phyloP scores from a whole-genome alignment of 2,329 filamentous ascomycete genomes.

The Scytalidium sp. region DNA sequence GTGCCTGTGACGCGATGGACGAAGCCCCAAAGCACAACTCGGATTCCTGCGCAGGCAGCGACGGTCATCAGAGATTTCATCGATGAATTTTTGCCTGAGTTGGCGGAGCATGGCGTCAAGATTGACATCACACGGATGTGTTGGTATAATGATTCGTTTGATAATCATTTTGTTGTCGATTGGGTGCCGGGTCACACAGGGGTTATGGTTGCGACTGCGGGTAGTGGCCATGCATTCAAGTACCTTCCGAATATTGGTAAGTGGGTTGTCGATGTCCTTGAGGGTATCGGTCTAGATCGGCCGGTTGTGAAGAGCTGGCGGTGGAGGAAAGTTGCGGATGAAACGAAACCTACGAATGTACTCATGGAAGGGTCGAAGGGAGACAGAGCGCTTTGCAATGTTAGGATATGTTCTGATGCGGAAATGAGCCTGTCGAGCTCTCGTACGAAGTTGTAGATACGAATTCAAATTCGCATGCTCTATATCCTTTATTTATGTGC shows the following conservation, averaged over 20 bases:
- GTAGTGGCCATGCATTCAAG: slow-evolving; percentile 61
- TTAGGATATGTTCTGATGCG: no score
- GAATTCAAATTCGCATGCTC: no score
- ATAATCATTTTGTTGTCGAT: slow-evolving; percentile 53
- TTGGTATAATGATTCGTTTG: slow-evolving; percentile 55
- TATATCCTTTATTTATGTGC: no score
- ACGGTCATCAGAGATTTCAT: slow-evolving; percentile 27
- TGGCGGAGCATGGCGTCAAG: slow-evolving; percentile 21
- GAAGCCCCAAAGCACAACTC: slow-evolving; percentile 6
- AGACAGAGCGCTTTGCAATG: no score
- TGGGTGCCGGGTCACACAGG: slow-evolving; percentile 47
- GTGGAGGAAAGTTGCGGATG: slow-evolving; percentile 13
- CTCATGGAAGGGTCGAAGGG: slow-evolving; percentile 1
- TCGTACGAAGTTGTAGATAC: no score
- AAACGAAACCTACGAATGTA: neutral
- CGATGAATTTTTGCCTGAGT: slow-evolving; percentile 29
- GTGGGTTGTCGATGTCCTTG: slow-evolving; percentile 49
- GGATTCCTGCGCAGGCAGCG: slow-evolving; percentile 27
- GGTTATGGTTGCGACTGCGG: slow-evolving; percentile 58
- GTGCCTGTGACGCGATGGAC: slow-evolving; percentile 30
- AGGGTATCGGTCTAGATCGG: slow-evolving; percentile 25
- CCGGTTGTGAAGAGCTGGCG: slow-evolving; percentile 18
- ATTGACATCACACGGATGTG: slow-evolving; percentile 43
- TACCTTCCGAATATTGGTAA: slow-evolving; percentile 57
- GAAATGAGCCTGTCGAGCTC: no score